Evolutionary conservation across 1,284 basidiomycete genomes (phyloP).

Genomic region (Hemileia vastatrix): DNA sequence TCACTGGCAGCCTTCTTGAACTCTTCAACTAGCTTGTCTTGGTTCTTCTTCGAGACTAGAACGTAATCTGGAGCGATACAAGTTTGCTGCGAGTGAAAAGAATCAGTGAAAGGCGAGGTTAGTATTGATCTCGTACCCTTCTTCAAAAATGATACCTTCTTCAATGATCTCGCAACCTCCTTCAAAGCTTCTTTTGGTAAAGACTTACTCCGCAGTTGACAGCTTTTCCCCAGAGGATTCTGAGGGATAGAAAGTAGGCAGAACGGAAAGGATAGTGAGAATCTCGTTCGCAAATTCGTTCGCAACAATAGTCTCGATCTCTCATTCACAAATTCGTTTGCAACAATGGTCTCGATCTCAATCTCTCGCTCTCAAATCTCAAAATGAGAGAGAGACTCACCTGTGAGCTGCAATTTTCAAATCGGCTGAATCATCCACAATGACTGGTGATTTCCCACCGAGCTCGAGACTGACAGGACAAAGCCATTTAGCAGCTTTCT

Average conservation of each 20-base stretch:
- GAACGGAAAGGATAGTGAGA: too few relatives aligned
- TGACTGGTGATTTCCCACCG: slow-evolving; percentile 72
- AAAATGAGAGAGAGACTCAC: slow-evolving; percentile 53
- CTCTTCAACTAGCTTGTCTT: slow-evolving; percentile 57
- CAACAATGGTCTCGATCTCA: slow-evolving; percentile 46
- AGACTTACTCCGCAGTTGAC: too few relatives aligned
- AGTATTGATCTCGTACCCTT: slow-evolving; percentile 13
- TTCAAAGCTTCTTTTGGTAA: too few relatives aligned
- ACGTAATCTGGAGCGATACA: slow-evolving; percentile 64
- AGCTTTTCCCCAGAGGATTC: slow-evolving; percentile 70
- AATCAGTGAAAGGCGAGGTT: slow-evolving; percentile 40
- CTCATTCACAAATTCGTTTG: slow-evolving; percentile 36
- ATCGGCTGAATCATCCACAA: slow-evolving; percentile 58
- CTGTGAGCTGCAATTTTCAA: slow-evolving; percentile 45
- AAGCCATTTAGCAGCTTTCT: slow-evolving; percentile 73
- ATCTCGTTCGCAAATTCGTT: too few relatives aligned
- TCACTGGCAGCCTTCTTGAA: slow-evolving; percentile 52
- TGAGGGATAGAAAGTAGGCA: too few relatives aligned
- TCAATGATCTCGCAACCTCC: slow-evolving; percentile 57
- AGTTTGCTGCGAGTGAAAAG: slow-evolving; percentile 42
- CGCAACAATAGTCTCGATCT: too few relatives aligned
- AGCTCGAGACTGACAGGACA: slow-evolving; percentile 71
- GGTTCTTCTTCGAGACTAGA: slow-evolving; percentile 57
- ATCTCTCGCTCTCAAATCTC: slow-evolving; percentile 50
- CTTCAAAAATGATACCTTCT: slow-evolving; percentile 1